These are phyloP conservation scores for Patellifolia procumbens DNA, from an alignment of 179 eudicot genomes.

Conservation along the genomic window DNA sequence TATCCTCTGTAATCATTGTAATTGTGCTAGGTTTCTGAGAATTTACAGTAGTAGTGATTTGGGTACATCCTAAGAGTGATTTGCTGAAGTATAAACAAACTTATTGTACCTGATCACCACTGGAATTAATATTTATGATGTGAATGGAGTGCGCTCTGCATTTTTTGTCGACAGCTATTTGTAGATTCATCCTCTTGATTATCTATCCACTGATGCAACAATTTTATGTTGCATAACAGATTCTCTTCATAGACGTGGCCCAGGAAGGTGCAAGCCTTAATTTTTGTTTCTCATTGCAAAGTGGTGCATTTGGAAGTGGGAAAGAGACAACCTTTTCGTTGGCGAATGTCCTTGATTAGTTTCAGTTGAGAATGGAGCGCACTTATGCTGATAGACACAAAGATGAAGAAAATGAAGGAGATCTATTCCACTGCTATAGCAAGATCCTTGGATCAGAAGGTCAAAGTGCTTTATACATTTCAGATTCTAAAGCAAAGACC, in stretches of 20 bases:
- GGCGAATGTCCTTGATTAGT: slow-evolving; percentile 18
- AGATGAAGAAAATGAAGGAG: slow-evolving; percentile 36
- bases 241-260: slow-evolving; percentile 10
- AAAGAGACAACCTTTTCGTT: slow-evolving; percentile 3
- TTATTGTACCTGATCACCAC: no score
- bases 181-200: slow-evolving; percentile 4
- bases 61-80: not conserved
- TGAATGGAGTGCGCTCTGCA: no score
- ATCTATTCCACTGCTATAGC: slow-evolving; percentile 14
- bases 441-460: slow-evolving; percentile 26
- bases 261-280: slow-evolving; percentile 3
- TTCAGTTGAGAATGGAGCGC: slow-evolving; percentile 42
- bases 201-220: slow-evolving; percentile 12
- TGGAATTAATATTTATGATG: no score
- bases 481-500: slow-evolving; percentile 31
- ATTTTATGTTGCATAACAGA: slow-evolving; percentile 24
- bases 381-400: slow-evolving; percentile 30
- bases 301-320: not conserved
- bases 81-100: no score
- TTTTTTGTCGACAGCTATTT: not conserved
- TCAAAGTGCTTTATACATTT: slow-evolving; percentile 11
- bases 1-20: not conserved
- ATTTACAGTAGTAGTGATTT: not conserved
- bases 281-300: not conserved
- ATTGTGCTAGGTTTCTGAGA: slow-evolving; percentile 1